These are phyloP conservation scores for Bretziella fagacearum DNA, from an alignment of 2,329 filamentous ascomycete species.

Conservation along the genomic window DNA sequence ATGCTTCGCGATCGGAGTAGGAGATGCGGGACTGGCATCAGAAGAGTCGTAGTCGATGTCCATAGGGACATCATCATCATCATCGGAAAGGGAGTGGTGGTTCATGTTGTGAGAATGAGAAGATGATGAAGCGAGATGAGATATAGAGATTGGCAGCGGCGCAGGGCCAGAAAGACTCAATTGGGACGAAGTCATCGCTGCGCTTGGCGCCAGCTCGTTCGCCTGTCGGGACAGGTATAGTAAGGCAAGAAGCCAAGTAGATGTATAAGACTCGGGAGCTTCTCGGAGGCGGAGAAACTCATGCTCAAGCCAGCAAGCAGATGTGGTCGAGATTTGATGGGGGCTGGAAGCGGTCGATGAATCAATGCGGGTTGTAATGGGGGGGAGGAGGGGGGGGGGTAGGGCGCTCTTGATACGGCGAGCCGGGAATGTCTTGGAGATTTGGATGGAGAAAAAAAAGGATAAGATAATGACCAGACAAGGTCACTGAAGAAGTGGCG, in stretches of 20 bases:
- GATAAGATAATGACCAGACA: too few species aligned
- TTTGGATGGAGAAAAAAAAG: slow-evolving; percentile 3
- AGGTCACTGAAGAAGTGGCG: not conserved
- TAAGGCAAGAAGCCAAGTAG: not conserved
- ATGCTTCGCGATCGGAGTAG: not conserved
- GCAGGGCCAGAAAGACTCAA: slow-evolving; percentile 12
- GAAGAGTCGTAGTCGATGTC: slow-evolving; percentile 11
- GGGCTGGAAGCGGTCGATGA: not conserved
- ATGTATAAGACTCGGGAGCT: slow-evolving; percentile 4
- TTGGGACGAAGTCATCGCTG: slow-evolving; percentile 15
- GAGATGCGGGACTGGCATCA: not conserved
- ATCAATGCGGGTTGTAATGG: too few species aligned
- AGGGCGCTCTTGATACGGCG: too few species aligned
- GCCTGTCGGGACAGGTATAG: slow-evolving; percentile 1
- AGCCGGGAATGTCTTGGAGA: not conserved
- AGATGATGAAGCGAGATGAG: slow-evolving; percentile 2
- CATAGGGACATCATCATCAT: slow-evolving; percentile 12
- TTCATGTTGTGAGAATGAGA: not conserved
- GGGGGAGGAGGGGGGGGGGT: too few species aligned
- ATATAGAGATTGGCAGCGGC: slow-evolving; percentile 9
- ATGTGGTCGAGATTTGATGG: not conserved
- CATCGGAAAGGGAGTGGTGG: not conserved
- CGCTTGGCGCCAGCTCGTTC: slow-evolving; percentile 13
- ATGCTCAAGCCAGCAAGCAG: slow-evolving; percentile 5
- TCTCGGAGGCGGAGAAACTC: slow-evolving; percentile 9